Evolutionary conservation across 2,329 filamentous ascomycete species (phyloP), one percentile per base, ranked within the genome.

Genomic region (Coleophoma cylindrospora): DNA sequence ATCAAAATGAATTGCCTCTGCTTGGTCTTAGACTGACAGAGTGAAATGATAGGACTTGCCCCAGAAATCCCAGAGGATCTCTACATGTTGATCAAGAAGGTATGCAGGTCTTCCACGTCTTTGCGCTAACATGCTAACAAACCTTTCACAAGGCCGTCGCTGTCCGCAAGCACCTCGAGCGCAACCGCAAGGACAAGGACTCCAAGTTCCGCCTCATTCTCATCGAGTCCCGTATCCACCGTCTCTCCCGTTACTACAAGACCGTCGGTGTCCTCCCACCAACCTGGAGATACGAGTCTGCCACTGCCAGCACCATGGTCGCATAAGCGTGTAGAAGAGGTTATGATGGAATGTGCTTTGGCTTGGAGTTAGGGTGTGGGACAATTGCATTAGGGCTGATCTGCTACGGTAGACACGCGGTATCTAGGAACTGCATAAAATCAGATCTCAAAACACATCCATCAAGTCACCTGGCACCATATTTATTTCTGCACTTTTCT

Each of bases 1-100:
- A 47, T 57, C 53, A 38, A 2, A 55, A 60, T 57, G 62, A 55
- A 65, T 75, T 83, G 88, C 88, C 88, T 89, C 87, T 91, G 86
- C 77, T 81, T 87, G 87, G 88, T 91, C 78, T 74, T 77, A 68
- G 82, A 83, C 88, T 91, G 87, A 92, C 87, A 84, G 86, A 90
- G 89, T 81, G 89, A 94, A 44, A 70, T 72, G 40, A 80, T 80
- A 99, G 94, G 94, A 81, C 91, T 99, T 73, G 92, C 94, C 66
- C 94, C 95, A 74, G 91, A 97, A 75, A 86, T 99, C 68, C 94
- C 95, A 72, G 94, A 99, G 86, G 94, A 99, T 78, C 87, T 97
- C 65, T 99, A 97, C 87, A 95, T 96, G 89, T 83, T 97, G 75
- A 97, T 97, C 89, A 96, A 96, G 89, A 99, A 99, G 91, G 92